phyloP scores from a whole-genome alignment of 2,329 filamentous ascomycete genomes.

The Paecilomyces fulvus region DNA sequence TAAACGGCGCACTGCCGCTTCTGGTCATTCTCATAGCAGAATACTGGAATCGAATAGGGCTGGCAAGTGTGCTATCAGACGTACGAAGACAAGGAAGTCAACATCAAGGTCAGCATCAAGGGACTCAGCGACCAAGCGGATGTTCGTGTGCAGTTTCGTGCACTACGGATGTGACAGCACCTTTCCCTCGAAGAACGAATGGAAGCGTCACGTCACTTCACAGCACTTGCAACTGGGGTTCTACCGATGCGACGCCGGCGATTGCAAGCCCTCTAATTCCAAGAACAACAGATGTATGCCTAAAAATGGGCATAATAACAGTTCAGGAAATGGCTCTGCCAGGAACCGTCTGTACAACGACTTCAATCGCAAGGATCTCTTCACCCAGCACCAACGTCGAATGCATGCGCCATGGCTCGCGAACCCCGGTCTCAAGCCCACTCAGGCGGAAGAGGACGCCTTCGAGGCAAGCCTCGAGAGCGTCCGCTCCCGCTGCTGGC shows the following conservation, averaged over 20 bases:
- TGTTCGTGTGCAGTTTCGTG: constrained; percentile 69
- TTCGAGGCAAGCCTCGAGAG: constrained; percentile 48
- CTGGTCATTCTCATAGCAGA: not conserved
- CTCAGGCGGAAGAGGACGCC: constrained; percentile 21
- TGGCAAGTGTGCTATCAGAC: not conserved
- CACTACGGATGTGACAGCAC: constrained; percentile 65
- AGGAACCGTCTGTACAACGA: constrained; percentile 44
- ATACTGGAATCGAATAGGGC: not conserved
- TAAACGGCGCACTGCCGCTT: not conserved
- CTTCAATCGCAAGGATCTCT: constrained; percentile 90
- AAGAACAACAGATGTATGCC: constrained; percentile 1
- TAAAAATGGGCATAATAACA: not conserved
- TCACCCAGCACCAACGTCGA: constrained; percentile 76
- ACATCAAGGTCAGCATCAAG: not conserved
- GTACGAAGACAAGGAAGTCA: not conserved
- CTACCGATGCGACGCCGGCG: constrained; percentile 66
- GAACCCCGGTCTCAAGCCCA: constrained; percentile 26
- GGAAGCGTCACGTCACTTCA: constrained; percentile 79
- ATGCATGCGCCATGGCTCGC: constrained; percentile 64
- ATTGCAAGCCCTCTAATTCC: constrained; percentile 36
- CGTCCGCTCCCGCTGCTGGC: constrained; percentile 52
- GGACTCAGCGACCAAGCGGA: constrained; percentile 26
- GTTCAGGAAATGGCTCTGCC: constrained; percentile 1
- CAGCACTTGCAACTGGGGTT: constrained; percentile 69
- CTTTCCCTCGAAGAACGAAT: constrained; percentile 83